phyloP scores from a whole-genome alignment of 192 early-diverging fungal genomes.

The Paraglomus occultum region DNA sequence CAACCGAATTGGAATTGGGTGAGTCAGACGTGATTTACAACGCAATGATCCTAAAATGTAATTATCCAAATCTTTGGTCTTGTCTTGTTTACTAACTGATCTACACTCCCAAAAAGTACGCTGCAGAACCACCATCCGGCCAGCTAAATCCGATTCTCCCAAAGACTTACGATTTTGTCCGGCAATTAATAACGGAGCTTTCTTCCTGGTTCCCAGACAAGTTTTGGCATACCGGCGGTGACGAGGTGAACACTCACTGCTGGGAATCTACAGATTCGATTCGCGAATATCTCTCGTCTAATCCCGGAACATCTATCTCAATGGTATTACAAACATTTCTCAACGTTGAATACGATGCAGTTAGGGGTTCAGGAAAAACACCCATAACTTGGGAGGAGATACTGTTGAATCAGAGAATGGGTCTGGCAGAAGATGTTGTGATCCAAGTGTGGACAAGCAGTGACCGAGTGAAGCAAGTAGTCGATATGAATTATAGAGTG shows the following conservation, averaged over 20 bases:
- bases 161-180: slow-evolving; percentile 63
- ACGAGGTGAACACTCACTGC: slow-evolving; percentile 74
- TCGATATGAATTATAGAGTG: slow-evolving; percentile 63
- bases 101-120: slow-evolving; percentile 40
- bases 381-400: slow-evolving; percentile 82
- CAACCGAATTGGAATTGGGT: slow-evolving; percentile 50
- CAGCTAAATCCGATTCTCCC: slow-evolving; percentile 73
- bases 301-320: slow-evolving; percentile 28
- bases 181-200: slow-evolving; percentile 65
- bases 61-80: neutral
- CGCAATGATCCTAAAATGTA: slow-evolving; percentile 29
- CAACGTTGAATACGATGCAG: slow-evolving; percentile 44
- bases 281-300: slow-evolving; percentile 30
- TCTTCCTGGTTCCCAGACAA: slow-evolving; percentile 65
- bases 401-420: slow-evolving; percentile 51
- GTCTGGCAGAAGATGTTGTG: slow-evolving; percentile 58
- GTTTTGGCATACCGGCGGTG: slow-evolving; percentile 73
- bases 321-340: slow-evolving; percentile 45
- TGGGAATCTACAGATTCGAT: slow-evolving; percentile 51
- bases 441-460: slow-evolving; percentile 71
- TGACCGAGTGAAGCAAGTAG: slow-evolving; percentile 55
- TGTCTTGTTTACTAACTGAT: slow-evolving; percentile 30
- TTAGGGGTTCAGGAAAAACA: slow-evolving; percentile 46
- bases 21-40: slow-evolving; percentile 36
- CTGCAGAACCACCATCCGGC: slow-evolving; percentile 75